These are phyloP conservation scores for Endocarpon pusillum DNA, from an alignment of 495 filamentous ascomycete genomes.

Conservation along the genomic window DNA sequence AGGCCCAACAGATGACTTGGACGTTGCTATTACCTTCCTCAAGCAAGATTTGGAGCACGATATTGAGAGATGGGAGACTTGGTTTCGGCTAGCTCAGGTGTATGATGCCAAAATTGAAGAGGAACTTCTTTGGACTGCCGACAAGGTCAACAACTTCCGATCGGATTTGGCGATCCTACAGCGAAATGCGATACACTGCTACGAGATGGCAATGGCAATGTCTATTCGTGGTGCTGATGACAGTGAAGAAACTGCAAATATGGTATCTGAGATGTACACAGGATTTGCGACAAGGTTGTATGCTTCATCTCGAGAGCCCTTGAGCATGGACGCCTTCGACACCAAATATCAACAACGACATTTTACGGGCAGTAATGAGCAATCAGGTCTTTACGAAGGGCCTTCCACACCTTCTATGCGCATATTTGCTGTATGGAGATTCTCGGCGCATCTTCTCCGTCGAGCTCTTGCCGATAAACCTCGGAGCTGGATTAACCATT, in stretches of 20 bases:
- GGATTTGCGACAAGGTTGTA: slow-evolving; percentile 87
- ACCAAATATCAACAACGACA: slow-evolving; percentile 59
- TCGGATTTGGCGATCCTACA: slow-evolving; percentile 59
- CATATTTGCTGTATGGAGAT: slow-evolving; percentile 68
- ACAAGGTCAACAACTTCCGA: slow-evolving; percentile 80
- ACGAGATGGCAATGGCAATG: slow-evolving; percentile 71
- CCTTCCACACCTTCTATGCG: slow-evolving; percentile 56
- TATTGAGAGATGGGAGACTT: slow-evolving; percentile 80
- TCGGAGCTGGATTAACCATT: slow-evolving; percentile 74
- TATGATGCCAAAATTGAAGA: slow-evolving; percentile 89
- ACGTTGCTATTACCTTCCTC: slow-evolving; percentile 67
- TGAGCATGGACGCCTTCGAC: slow-evolving; percentile 72
- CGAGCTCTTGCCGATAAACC: slow-evolving; percentile 57
- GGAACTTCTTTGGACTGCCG: slow-evolving; percentile 81
- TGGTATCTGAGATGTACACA: slow-evolving; percentile 67
- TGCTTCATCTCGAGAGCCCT: slow-evolving; percentile 75
- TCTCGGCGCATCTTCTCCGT: slow-evolving; percentile 63
- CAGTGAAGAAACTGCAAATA: slow-evolving; percentile 41
- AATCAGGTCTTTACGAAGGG: slow-evolving; percentile 60
- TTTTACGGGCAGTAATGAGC: slow-evolving; percentile 46
- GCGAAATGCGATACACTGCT: slow-evolving; percentile 78
- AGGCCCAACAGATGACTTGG: slow-evolving; percentile 68
- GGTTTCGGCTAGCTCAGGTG: slow-evolving; percentile 85
- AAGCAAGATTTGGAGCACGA: slow-evolving; percentile 73
- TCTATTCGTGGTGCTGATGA: slow-evolving; percentile 45